Base-by-base conservation (phyloP, 2,329 filamentous ascomycete species). In the Colletotrichum shisoi region DNA sequence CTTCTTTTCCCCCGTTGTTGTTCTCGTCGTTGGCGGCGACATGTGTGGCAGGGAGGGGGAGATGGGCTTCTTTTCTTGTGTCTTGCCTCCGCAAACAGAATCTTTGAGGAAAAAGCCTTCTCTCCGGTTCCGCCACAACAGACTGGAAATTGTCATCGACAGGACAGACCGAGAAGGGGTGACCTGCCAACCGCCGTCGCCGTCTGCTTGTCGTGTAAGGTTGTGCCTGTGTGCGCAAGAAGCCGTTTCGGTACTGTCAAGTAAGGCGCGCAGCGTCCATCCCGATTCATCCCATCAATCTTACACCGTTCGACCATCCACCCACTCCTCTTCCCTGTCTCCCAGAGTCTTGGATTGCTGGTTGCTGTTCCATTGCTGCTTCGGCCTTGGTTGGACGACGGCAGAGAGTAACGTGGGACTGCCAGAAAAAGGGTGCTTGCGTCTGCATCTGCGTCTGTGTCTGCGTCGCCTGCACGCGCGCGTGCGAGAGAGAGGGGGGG, bases 161-260 rank as follows among this genome's bases (percentile, higher is more conserved):
- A 67, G 39, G 9, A 34, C 24, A 57, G 27, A 39, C 34, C 42
- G 52, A 57, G 51, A 53, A 53, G 31, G 48, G 42, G 40, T 64
- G 61, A 46, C 54, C 54, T 58, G 64, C 64, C 64, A 67, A 67
- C 64, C 54, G 48, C 54, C 54, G 19, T 46, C 31, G 53, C 39
- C 31, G 31, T 63, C n/a, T 31, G 13, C 34, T 24, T n/a, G 49
- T 63, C 40, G 61, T 67, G 64, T 45, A 67, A 64, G 64, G 61
- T 59, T 67, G 46, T 64, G 61, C 61, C 48, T 59, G 61, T 64
- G 64, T 53, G 64, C 54, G 61, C 37, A 37, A 42, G 46, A 44
- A 49, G 61, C 54, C 54, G 59, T 39, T 49, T 31, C 48, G 52
- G 49, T 21, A 21, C 34, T 49, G 39, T n/a, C 51, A 53, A 37